A percentile compares a stretch with the other conserved stretches of the same genome.
Evolutionary conservation across 1,284 basidiomycete genomes (phyloP).

Genomic region (Mycena sp.): DNA sequence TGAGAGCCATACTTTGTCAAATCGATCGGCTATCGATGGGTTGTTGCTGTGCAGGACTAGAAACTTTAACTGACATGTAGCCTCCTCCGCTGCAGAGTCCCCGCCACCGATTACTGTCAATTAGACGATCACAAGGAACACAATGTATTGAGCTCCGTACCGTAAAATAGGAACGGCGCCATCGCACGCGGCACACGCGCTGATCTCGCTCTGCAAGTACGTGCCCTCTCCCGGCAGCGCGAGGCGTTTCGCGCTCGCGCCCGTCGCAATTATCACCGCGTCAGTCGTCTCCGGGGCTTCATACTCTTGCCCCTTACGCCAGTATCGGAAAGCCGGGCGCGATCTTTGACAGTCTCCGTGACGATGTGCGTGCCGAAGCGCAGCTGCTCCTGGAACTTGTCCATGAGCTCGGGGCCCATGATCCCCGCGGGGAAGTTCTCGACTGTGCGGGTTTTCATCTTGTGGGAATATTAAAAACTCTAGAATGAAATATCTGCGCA

Average conservation of each 20-base stretch:
- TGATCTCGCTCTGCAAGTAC: constrained; percentile 99
- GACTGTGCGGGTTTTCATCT: constrained; percentile 55
- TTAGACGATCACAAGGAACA: constrained; percentile 25
- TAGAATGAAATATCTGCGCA: constrained; percentile 44
- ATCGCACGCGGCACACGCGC: constrained; percentile 98
- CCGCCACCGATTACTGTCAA: constrained; percentile 98
- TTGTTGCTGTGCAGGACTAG: neutral
- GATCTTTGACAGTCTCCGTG: constrained; percentile 96
- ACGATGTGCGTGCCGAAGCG: constrained; percentile 95
- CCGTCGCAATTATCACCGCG: constrained; percentile 94
- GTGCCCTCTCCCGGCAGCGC: constrained; percentile 91
- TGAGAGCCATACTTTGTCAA: constrained; percentile 94
- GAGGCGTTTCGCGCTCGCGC: constrained; percentile 93
- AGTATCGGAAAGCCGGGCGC: constrained; percentile 95
- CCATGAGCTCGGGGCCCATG: constrained; percentile 97
- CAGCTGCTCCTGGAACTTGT: constrained; percentile 95
- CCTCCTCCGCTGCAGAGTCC: constrained; percentile 99
- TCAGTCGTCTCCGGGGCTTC: constrained; percentile 90
- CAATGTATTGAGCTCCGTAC: too few species aligned
- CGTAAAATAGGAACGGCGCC: constrained; percentile 98
- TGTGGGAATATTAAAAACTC: neutral
- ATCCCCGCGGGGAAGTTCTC: constrained; percentile 99
- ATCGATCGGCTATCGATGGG: constrained; percentile 55
- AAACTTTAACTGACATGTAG: constrained; percentile 65
- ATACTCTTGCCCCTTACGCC: constrained; percentile 91